phyloP scores from a whole-genome alignment of 202 grass and related monocot genomes.

The Eragrostis tef region DNA sequence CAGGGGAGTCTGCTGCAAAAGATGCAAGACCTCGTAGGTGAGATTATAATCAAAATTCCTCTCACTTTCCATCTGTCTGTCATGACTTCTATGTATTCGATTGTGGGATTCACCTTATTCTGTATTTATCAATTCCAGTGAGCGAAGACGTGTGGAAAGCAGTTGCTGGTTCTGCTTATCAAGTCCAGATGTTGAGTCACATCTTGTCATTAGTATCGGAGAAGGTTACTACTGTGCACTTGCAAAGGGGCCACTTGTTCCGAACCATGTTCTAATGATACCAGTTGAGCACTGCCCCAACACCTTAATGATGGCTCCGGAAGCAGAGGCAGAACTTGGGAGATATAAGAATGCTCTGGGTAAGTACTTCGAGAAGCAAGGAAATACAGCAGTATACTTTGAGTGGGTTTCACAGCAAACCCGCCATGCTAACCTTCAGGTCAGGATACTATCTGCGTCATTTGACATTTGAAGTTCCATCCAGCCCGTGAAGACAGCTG shows the following conservation, averaged over 20 bases:
- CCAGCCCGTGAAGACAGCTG: background rate
- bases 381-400: constrained; percentile 66
- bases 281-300: constrained; percentile 77
- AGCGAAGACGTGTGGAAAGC: constrained; percentile 57
- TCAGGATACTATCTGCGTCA: constrained; percentile 34
- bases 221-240: constrained; percentile 93
- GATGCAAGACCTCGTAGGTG: constrained; percentile 62
- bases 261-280: constrained; percentile 75
- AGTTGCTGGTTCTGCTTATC: constrained; percentile 99
- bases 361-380: constrained; percentile 78
- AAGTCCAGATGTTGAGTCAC: constrained; percentile 83
- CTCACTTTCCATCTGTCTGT: background rate
- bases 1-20: constrained; percentile 54
- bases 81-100: constrained; percentile 15
- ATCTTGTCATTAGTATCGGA: constrained; percentile 82
- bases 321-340: constrained; percentile 72
- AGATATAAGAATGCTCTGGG: constrained; percentile 72
- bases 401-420: constrained; percentile 76
- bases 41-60: too few species aligned
- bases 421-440: constrained; percentile 93
- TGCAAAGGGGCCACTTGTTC: constrained; percentile 89
- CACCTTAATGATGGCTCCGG: constrained; percentile 68
- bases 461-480: constrained; percentile 29
- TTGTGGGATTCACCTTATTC: constrained; percentile 30
- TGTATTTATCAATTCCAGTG: constrained; percentile 48